These are phyloP conservation scores for Haematococcus sp. DNA, from an alignment of 139 green algal species.

Conservation along the genomic window DNA sequence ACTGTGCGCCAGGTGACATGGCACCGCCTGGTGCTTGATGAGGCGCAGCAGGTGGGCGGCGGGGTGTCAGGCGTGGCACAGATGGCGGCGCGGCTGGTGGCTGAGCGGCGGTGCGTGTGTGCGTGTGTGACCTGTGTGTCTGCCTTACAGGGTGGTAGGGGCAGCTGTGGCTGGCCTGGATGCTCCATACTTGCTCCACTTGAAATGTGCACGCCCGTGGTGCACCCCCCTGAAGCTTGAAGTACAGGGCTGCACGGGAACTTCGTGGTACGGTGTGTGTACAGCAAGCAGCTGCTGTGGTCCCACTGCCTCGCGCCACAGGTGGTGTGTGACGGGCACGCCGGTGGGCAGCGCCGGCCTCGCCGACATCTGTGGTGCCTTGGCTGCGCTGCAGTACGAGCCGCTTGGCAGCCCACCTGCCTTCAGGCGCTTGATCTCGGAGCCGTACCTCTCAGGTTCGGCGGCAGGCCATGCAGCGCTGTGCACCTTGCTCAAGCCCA, in stretches of 20 bases:
- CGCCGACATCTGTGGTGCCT: constrained; percentile 49
- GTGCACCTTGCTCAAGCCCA: constrained; percentile 46
- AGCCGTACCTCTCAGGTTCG: constrained; percentile 8
- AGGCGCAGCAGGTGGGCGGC: constrained; percentile 69
- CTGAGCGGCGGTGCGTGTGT: constrained; percentile 13
- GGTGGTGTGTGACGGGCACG: constrained; percentile 66
- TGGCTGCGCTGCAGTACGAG: constrained; percentile 53
- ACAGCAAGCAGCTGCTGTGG: too few species aligned
- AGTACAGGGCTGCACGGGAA: too few species aligned
- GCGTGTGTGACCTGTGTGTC: too few species aligned
- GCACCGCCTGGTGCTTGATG: constrained; percentile 70
- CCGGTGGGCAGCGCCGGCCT: constrained; percentile 47
- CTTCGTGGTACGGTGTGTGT: too few species aligned
- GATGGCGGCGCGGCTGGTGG: constrained; percentile 51
- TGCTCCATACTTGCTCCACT: too few species aligned
- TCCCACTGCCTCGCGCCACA: too few species aligned
- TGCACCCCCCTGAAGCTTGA: too few species aligned
- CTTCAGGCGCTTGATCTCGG: constrained; percentile 15
- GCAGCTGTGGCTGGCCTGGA: too few species aligned
- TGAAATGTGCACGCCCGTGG: too few species aligned
- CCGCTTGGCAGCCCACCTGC: constrained; percentile 28
- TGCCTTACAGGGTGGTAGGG: too few species aligned
- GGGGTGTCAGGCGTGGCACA: constrained; percentile 15
- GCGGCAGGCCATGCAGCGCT: constrained; percentile 37
- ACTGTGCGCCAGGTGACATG: constrained; percentile 51